These are phyloP conservation scores for Talaromyces sp. DNA, from an alignment of 2,329 filamentous ascomycete genomes.

Conservation along the genomic window DNA sequence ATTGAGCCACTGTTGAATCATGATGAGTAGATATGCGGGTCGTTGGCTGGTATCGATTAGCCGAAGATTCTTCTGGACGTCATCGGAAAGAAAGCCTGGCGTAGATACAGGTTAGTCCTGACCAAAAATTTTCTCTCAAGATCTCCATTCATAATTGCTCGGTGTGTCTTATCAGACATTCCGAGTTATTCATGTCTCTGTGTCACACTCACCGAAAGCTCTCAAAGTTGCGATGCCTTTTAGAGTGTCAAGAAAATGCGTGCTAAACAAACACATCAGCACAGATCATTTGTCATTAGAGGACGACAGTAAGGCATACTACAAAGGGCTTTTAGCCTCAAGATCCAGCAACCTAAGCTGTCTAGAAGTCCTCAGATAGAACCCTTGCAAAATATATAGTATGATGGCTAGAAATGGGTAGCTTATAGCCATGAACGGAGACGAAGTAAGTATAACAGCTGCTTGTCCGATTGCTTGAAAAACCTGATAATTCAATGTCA, in stretches of 20 bases:
- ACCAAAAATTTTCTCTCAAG: background rate
- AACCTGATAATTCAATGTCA: slow-evolving; percentile 17
- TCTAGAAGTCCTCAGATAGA: slow-evolving; percentile 60
- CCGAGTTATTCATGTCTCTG: background rate
- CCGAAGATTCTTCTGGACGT: slow-evolving; percentile 40
- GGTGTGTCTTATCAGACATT: background rate
- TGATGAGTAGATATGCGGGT: slow-evolving; percentile 57
- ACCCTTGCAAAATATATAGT: slow-evolving; percentile 52
- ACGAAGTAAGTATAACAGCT: slow-evolving; percentile 25
- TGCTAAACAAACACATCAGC: slow-evolving; percentile 5
- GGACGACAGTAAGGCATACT: slow-evolving; percentile 2
- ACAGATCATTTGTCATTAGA: background rate
- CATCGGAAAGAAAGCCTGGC: slow-evolving; percentile 1
- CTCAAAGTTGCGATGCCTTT: slow-evolving; percentile 55
- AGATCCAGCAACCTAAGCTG: slow-evolving; percentile 61
- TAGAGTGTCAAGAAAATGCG: slow-evolving; percentile 45
- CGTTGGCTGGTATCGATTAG: slow-evolving; percentile 52
- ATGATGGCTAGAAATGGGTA: slow-evolving; percentile 22
- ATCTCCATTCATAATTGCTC: background rate
- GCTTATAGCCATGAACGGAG: slow-evolving; percentile 27
- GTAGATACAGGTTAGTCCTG: background rate
- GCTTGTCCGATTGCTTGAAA: slow-evolving; percentile 25
- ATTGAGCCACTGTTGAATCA: slow-evolving; percentile 57
- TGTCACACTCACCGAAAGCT: slow-evolving; percentile 46
- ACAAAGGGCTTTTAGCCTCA: slow-evolving; percentile 58